Evolutionary conservation across 2,329 filamentous ascomycete species (phyloP).

Genomic region (Grosmannia huntii): DNA sequence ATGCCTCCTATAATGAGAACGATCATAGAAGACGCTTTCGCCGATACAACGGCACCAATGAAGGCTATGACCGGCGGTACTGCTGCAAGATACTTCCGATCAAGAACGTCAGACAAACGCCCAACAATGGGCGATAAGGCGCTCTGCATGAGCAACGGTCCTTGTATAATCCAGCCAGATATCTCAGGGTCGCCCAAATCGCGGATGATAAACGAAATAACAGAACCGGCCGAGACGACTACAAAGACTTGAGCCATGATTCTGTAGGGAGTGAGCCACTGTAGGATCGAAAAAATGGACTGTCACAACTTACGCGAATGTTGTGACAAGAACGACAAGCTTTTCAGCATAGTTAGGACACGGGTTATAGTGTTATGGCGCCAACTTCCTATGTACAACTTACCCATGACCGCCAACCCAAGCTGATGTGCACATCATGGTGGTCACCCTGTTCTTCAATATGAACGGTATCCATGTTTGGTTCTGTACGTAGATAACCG

Average conservation of each 20-base stretch:
- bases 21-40: constrained; percentile 40
- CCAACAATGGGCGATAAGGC: constrained; percentile 43
- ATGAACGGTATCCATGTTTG: constrained; percentile 9
- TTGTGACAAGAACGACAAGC: constrained; percentile 30
- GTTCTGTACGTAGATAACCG: neutral
- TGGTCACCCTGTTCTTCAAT: constrained; percentile 17
- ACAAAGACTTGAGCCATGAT: constrained; percentile 43
- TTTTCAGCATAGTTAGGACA: constrained; percentile 4
- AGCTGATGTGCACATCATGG: constrained; percentile 27
- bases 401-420: constrained; percentile 44
- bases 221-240: constrained; percentile 40
- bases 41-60: constrained; percentile 38
- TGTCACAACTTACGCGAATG: constrained; percentile 28
- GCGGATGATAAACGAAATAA: constrained; percentile 41
- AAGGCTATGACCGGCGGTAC: constrained; percentile 40
- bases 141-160: constrained; percentile 43
- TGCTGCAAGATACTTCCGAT: constrained; percentile 39
- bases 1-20: constrained; percentile 45
- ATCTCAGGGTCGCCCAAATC: constrained; percentile 37
- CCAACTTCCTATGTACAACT: constrained; percentile 4
- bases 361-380: neutral
- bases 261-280: constrained; percentile 13
- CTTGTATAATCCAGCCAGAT: constrained; percentile 44
- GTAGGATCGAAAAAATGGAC: neutral
- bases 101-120: constrained; percentile 41